Evolutionary conservation across 1,284 basidiomycete genomes (phyloP), one percentile per base, ranked within the genome.

Genomic region (Wolfiporia cocos): DNA sequence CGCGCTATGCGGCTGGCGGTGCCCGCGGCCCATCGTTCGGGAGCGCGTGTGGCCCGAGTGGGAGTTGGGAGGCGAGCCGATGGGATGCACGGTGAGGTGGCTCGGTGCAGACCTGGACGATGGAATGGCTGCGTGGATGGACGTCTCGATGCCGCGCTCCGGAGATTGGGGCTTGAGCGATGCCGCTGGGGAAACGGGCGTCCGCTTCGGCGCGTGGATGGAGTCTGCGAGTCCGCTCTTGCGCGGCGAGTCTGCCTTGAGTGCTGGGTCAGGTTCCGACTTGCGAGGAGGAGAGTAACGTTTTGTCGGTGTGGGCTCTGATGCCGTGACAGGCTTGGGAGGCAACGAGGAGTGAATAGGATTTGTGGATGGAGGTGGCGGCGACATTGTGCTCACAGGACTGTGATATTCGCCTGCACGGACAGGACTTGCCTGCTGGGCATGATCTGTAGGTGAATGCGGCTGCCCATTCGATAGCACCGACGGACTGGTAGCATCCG

Each of bases 311-410:
- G 30, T 18, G 24, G 34, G 15, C 3, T 43, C 37, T 15, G 39
- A 15, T 3, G 32, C 36, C 32, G 37, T 34, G 6, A 60, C 54
- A 14, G 74, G 74, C 55, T 75, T 76, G 9, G 64, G 54, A 18
- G 75, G 73, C 34, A 78, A 56, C 10, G 73, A 74, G 1, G 73
- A 69, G 44, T 76, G 74, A 3, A 70, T 51, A 14, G 60, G 57
- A 12, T 44, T 38, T 1, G 41, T 9, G 15, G 21, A 19, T 41
- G 48, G 39, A 42, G 47, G 35, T 19, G 42, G 14, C 7, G 52
- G 47, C 2, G 51, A 53, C 29, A 28, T 37, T 15, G 38, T 43
- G 11, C 21, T 2, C 7, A 20, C 29, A 9, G 39, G 30, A 11
- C 12, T 28, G 33, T 44, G 43, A 9, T 11, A 31, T 15, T 20